Base-by-base conservation (phyloP, 768 basidiomycete species). In the Tulasnella sp. region DNA sequence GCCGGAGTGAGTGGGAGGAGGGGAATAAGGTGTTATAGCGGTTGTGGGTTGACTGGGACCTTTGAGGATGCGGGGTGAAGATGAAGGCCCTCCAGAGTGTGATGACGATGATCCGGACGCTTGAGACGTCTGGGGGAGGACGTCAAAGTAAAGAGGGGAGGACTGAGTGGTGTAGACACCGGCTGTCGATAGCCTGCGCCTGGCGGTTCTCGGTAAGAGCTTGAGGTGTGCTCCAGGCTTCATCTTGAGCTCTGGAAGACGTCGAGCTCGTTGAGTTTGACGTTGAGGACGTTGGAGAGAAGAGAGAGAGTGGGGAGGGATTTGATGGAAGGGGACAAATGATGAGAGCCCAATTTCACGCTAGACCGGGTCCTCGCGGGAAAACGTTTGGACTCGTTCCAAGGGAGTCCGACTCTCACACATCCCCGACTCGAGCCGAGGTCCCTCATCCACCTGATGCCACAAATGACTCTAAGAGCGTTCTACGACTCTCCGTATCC, bases 301-400 rank as follows among this genome's bases (percentile, higher is more conserved):
- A 40, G 22, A 35, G 63, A 65, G 7, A 7, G 63, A 36, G 3
- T 22, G 34, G 63, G 63, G 11, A 12, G 34, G 63, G 9, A 7
- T 62, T 35, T n/a, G 63, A 40, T 35, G 63, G 63, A 65, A 65
- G 34, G 16, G 52, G 52, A 59, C 52, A 59, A 59, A 59, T 59
- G 52, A 59, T 65, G 39, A n/a, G 63, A 29, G 63, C n/a, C 17
- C 63, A 65, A 65, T 65, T 65, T 65, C 63, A 65, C 34, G 63
- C 63, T 65, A 36, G 39, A 65, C 63, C 17, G 63, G 29, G 63
- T 17, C 52, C n/a, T 2, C 52, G 52, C 52, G 52, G 52, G 52
- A 59, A 59, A 59, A 59, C 32, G 52, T 59, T 59, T 59, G 52
- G 52, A 59, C 52, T 59, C 44, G 2, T 22, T 8, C 17, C 44